Evolutionary conservation across 805 yeast genomes (phyloP), one percentile per base, ranked within the genome.

Genomic region (Monosporozyma aerobia): DNA sequence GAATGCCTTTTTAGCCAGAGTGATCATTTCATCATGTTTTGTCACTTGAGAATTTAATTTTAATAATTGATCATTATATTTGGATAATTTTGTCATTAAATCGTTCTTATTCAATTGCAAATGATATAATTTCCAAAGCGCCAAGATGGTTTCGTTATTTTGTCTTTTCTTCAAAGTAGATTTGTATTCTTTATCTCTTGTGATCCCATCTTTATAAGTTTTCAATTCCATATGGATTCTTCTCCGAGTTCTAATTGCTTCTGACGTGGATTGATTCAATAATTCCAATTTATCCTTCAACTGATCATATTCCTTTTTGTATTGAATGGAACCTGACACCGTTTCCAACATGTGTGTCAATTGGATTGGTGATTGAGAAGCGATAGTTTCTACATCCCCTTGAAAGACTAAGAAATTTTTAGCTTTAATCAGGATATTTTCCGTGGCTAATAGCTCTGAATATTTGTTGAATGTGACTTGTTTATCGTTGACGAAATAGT

Each of bases 301-400:
- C 14, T 58, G 54, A 10, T 85, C 92, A 64, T 86, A 92, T 53
- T 88, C 88, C 30, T 71, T 73, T 47, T 79, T 77, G 58, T 66
- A 78, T 41, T 87, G 94, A 7, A 73, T 68, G 0, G 96, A 87
- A 0, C 97, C 96, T 55, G 95, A 85, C 29, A 94, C 81, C 14
- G 81, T 81, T 69, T 94, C 99, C 51, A 94, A 73, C 55, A 90
- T 68, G 45, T 72, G 75, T 1, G 95, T 80, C 54, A 94, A 74
- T 40, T 89, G 95, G 25, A 69, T 68, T 0, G 97, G 81, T 0
- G 92, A 81, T 65, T 90, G 95, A 0, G 95, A 77, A 0, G 98
- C 98, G 43, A 94, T 82, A 59, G 83, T 85, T 66, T 92, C 98
- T 49, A 94, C 95, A 64, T 92, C 98, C 55, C 99, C 98, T 72